These are phyloP conservation scores for Mycena leptocephala DNA, from an alignment of 768 basidiomycete genomes.

Conservation along the genomic window DNA sequence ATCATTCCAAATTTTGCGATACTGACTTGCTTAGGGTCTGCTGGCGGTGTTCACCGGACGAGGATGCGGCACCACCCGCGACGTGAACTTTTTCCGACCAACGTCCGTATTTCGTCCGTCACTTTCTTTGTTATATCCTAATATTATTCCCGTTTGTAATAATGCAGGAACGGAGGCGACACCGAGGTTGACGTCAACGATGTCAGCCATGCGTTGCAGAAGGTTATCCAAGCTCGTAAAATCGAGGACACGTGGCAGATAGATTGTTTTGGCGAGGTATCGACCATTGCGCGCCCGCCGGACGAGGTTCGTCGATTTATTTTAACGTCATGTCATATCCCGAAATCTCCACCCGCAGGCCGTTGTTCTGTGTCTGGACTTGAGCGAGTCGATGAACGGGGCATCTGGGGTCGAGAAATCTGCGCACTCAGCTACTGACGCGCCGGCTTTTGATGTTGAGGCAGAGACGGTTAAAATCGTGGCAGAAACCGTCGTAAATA, in stretches of 20 bases:
- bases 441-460: conserved; percentile 9
- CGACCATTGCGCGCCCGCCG: conserved; percentile 39
- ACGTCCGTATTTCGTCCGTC: too few species aligned
- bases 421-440: neutral
- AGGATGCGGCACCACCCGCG: too few species aligned
- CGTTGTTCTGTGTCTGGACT: conserved; percentile 47
- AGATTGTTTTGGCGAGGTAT: conserved; percentile 42
- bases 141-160: too few species aligned
- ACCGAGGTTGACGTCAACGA: too few species aligned
- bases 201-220: conserved; percentile 41
- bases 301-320: conserved; percentile 38
- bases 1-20: too few species aligned
- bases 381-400: conserved; percentile 46
- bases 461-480: conserved; percentile 6
- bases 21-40: too few species aligned
- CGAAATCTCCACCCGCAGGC: conserved; percentile 32
- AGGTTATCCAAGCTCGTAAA: conserved; percentile 37
- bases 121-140: neutral
- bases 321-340: neutral
- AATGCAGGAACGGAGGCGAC: conserved; percentile 41
- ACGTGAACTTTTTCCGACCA: conserved; percentile 48
- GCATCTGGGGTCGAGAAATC: conserved; percentile 33
- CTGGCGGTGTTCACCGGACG: too few species aligned
- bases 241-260: conserved; percentile 48
- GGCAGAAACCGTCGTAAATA: conserved; percentile 3